phyloP scores from a whole-genome alignment of 331 rosid species.

The Erythrophleum ivorense region DNA sequence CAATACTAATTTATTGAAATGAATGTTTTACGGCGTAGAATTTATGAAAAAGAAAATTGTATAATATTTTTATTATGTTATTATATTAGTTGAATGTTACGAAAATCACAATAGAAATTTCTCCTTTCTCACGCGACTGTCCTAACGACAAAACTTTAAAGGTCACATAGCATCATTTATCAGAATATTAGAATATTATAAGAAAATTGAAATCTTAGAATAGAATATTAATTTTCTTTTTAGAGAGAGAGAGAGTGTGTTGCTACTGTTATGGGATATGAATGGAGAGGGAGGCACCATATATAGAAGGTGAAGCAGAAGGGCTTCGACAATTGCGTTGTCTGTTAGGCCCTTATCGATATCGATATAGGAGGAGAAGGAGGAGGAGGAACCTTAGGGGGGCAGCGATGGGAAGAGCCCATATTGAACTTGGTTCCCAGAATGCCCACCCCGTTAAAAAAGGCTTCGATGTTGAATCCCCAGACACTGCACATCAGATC shows the following conservation, averaged over 20 bases:
- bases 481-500: slow-evolving; percentile 80
- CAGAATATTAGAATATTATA: too few species aligned
- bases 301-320: neutral
- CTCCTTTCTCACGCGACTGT: too few species aligned
- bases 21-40: too few species aligned
- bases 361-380: neutral
- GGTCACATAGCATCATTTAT: too few species aligned
- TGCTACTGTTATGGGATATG: neutral
- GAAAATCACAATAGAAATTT: too few species aligned
- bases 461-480: slow-evolving; percentile 28
- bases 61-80: too few species aligned
- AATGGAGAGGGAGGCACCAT: neutral
- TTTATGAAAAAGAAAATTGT: too few species aligned
- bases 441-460: slow-evolving; percentile 33
- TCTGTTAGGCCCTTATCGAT: neutral
- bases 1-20: too few species aligned
- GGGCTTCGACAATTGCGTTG: neutral
- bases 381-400: neutral
- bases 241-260: neutral
- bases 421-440: neutral
- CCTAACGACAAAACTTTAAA: too few species aligned
- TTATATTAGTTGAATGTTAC: neutral
- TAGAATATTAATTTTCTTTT: too few species aligned
- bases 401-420: neutral
- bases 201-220: too few species aligned